Conservation (phyloP, 371 early-diverging fungal genomes). For the Mucor plumbeus region DNA sequence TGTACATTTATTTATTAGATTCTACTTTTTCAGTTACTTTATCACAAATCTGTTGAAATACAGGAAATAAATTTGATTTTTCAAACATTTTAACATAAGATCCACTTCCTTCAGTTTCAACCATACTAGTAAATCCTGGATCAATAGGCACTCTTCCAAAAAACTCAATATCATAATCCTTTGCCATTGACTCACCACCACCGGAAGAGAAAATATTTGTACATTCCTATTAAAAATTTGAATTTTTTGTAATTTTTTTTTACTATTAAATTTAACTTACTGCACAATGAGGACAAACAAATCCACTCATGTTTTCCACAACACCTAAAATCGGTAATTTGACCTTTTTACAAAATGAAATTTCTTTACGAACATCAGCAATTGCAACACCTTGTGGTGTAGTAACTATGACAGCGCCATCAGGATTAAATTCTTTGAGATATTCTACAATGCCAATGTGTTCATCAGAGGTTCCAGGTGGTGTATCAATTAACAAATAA, state of each 20-base stretch:
- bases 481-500: slow-evolving; percentile 92
- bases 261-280: slow-evolving; percentile 39
- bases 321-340: slow-evolving; percentile 83
- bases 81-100: slow-evolving; percentile 63
- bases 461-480: slow-evolving; percentile 96
- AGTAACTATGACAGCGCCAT: slow-evolving; percentile 84
- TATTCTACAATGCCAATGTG: slow-evolving; percentile 86
- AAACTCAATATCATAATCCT: slow-evolving; percentile 78
- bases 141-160: slow-evolving; percentile 90
- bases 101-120: slow-evolving; percentile 63
- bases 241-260: neutral
- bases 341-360: slow-evolving; percentile 86
- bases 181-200: slow-evolving; percentile 89
- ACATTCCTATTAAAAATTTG: slow-evolving; percentile 67
- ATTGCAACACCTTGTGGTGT: slow-evolving; percentile 89
- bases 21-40: slow-evolving; percentile 45
- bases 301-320: slow-evolving; percentile 95
- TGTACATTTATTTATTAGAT: slow-evolving; percentile 7
- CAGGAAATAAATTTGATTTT: slow-evolving; percentile 63
- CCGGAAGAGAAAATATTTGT: slow-evolving; percentile 93
- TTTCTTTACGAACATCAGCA: slow-evolving; percentile 86
- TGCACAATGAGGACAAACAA: slow-evolving; percentile 87
- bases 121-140: slow-evolving; percentile 70
- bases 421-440: slow-evolving; percentile 74
- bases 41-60: slow-evolving; percentile 63